Base-by-base conservation (phyloP, 2,329 filamentous ascomycete species). In the Penicillium sp. region DNA sequence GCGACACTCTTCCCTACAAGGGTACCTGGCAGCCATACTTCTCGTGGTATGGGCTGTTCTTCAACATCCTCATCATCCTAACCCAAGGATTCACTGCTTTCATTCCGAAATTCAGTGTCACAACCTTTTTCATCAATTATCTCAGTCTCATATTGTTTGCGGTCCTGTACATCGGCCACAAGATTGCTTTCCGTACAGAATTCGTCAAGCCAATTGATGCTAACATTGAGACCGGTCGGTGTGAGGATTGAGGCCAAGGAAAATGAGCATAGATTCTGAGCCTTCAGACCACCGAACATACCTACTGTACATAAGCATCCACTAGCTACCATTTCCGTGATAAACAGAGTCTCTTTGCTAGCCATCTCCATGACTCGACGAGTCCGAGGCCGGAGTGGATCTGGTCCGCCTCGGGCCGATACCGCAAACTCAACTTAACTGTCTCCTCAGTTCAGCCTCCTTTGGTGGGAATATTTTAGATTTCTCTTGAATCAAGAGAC, bases 51-150 rank as follows among this genome's bases (percentile, higher is more conserved):
- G 50, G 50, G 13, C 18, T 53, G 39, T 53, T 53, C 22, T 53
- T 53, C 39, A 53, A 53, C 16, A 3, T 16, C 7, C 22, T 53
- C 13, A 53, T 49, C 32, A 53, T 53, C 24, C 38, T 53, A 4
- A 53, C 50, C 2, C 50, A 53, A 18, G 50, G 50, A 1, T 53
- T 53, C 16, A 49, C 50, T 36, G 45, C 50, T n/a, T 53, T 53
- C 22, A 44, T 53, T 8, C 50, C 50, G n/a, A 22, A 24, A 4
- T 53, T 53, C 24, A 53, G 40, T 14, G 50, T 53, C 7, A 49
- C 31, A 0, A 39, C 49, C 16, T 53, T 53, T 7, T 53, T 53
- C 10, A 53, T 53, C 45, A 53, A 53, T 14, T 53, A 53, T 11
- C 45, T 53, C 22, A 53, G 50, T 32, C 18, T 53, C 4, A 32